Percentiles rank a stretch among this genome's conserved stretches.
Evolutionary conservation across 208 protist genomes (phyloP).

Genomic region (Crithidia brevicula): DNA sequence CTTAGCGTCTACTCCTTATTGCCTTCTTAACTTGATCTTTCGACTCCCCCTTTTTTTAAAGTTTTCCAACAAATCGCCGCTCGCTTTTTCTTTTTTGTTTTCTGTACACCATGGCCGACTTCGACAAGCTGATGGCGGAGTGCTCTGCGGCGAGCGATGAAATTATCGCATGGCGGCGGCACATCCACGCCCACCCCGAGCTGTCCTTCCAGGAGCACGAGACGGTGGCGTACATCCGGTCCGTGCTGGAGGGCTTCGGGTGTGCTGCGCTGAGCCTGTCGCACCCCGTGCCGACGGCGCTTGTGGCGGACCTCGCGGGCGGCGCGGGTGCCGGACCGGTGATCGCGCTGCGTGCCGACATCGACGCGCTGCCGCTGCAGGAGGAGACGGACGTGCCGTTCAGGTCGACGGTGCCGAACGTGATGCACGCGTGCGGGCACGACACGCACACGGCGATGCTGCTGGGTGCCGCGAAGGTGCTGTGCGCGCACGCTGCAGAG

Average conservation of each 20-base stretch:
- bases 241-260: conserved; percentile 35
- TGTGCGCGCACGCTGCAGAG: conserved; percentile 46
- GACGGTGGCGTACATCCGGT: conserved; percentile 50
- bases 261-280: conserved; percentile 40
- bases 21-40: too few relatives aligned
- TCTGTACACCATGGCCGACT: conserved; percentile 11
- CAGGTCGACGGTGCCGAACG: conserved; percentile 49
- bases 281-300: conserved; percentile 45
- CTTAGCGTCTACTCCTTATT: too few relatives aligned
- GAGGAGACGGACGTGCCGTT: conserved; percentile 72
- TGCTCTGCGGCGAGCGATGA: conserved; percentile 24
- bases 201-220: conserved; percentile 50
- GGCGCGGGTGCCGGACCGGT: conserved; percentile 55
- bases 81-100: neutral
- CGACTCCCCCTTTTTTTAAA: neutral
- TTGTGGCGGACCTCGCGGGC: conserved; percentile 63
- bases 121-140: conserved; percentile 32
- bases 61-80: neutral
- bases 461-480: conserved; percentile 69
- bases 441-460: conserved; percentile 74
- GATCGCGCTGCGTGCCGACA: conserved; percentile 72
- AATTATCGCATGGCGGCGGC: conserved; percentile 27
- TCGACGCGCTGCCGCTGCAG: conserved; percentile 69
- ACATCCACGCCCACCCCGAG: conserved; percentile 57
- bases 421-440: conserved; percentile 79